phyloP scores from a whole-genome alignment of 1,284 basidiomycete genomes.

The Meira miltonrushii region DNA sequence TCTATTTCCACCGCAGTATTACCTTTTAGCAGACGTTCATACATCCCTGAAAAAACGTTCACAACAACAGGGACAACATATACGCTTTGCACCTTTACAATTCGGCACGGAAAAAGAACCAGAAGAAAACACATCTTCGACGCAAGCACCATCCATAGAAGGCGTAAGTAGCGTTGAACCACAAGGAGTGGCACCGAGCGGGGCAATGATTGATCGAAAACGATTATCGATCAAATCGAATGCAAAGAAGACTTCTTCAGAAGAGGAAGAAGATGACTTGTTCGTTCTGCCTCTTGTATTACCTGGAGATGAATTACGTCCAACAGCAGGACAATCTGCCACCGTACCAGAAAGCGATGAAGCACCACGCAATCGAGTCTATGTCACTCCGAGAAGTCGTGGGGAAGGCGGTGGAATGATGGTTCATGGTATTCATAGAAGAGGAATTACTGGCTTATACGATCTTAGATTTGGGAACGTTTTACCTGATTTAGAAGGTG shows the following conservation, averaged over 20 bases:
- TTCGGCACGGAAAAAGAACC: not conserved
- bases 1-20: slow-evolving; percentile 45
- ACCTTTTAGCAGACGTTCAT: slow-evolving; percentile 16
- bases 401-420: slow-evolving; percentile 39
- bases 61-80: not conserved
- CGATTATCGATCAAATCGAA: too few relatives aligned
- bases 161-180: not conserved
- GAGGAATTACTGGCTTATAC: slow-evolving; percentile 21
- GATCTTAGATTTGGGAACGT: slow-evolving; percentile 20
- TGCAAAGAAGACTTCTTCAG: not conserved
- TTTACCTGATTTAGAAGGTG: not conserved
- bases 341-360: not conserved
- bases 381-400: slow-evolving; percentile 31
- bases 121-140: slow-evolving; percentile 2
- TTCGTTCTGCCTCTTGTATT: slow-evolving; percentile 42
- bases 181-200: too few relatives aligned
- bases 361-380: slow-evolving; percentile 33
- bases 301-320: slow-evolving; percentile 38
- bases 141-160: not conserved
- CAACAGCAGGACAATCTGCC: slow-evolving; percentile 9
- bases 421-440: slow-evolving; percentile 28
- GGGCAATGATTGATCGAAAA: too few relatives aligned
- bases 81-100: not conserved
- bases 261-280: slow-evolving; percentile 17
- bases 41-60: not conserved